Percentiles rank a stretch among this genome's conserved stretches.
Conservation (phyloP, 129 eudicot genomes). For the Daucus carota region DH1_v3.0 NC_030389.2:31324001-31324500, state of each 20-base stretch:
- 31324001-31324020: constrained; percentile 46
- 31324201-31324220: constrained; percentile 59
- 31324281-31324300: constrained; percentile 58
- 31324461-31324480: constrained; percentile 59
- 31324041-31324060: constrained; percentile 92
- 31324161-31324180: constrained; percentile 84
- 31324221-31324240: constrained; percentile 84
- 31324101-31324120: constrained; percentile 89
- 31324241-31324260: constrained; percentile 87
- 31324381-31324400: constrained; percentile 57
- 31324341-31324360: constrained; percentile 62
- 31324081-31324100: constrained; percentile 83
- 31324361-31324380: constrained; percentile 56
- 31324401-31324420: constrained; percentile 76
- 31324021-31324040: constrained; percentile 74
- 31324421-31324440: constrained; percentile 56
- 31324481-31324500: constrained; percentile 50
- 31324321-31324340: constrained; percentile 56
- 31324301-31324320: constrained; percentile 56
- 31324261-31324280: constrained; percentile 75
- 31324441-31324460: constrained; percentile 36
- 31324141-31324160: constrained; percentile 69
- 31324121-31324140: constrained; percentile 95
- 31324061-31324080: constrained; percentile 83
- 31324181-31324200: constrained; percentile 35